Evolutionary conservation across 345 rosid species (phyloP).

Genomic region (Passiflora organensis): DNA sequence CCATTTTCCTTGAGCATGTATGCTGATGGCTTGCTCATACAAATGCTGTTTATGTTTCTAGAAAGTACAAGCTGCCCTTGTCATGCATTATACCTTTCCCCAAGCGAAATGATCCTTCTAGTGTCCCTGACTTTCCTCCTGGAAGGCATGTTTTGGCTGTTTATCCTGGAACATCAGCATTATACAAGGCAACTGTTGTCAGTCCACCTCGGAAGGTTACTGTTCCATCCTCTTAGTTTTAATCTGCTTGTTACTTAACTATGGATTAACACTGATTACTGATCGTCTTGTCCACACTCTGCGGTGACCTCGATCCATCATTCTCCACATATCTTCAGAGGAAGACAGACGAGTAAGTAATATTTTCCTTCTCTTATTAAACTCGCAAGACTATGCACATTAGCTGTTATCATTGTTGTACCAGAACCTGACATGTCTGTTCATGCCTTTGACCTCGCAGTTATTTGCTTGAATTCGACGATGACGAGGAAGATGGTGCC

Average conservation of each 20-base stretch:
- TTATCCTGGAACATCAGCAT: conserved; percentile 96
- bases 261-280: conserved; percentile 28
- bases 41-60: conserved; percentile 25
- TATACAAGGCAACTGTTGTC: conserved; percentile 90
- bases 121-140: conserved; percentile 51
- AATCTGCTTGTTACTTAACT: not conserved
- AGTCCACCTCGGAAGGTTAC: conserved; percentile 68
- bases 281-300: conserved; percentile 15
- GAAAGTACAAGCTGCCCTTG: conserved; percentile 81
- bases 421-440: not conserved
- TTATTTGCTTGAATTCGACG: conserved; percentile 86
- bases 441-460: conserved; percentile 31
- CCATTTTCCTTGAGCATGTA: not conserved
- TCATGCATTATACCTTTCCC: conserved; percentile 84
- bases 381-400: no score
- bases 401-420: not conserved
- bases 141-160: conserved; percentile 94
- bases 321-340: conserved; percentile 46
- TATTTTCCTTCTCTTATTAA: no score
- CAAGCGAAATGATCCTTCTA: conserved; percentile 57
- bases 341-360: conserved; percentile 83
- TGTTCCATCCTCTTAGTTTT: not conserved
- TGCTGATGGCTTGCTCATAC: not conserved
- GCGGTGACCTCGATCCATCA: conserved; percentile 16
- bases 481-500: conserved; percentile 93